Percentiles rank a stretch among this genome's conserved stretches.
These are phyloP conservation scores for Phylloporus arenicola DNA, from an alignment of 768 basidiomycete species.

Conservation along the genomic window DNA sequence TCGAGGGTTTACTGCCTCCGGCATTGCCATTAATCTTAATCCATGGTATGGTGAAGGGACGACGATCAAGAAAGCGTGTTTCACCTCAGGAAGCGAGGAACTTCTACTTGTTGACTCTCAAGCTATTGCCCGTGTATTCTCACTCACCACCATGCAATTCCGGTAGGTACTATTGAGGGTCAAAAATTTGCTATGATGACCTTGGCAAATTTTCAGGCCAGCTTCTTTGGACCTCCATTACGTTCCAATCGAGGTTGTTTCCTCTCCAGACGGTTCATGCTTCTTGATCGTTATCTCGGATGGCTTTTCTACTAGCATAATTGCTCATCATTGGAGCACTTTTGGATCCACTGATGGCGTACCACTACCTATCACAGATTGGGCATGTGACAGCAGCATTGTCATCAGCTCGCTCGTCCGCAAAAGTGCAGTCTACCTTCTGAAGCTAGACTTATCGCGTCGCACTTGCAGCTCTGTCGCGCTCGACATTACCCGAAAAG, in stretches of 20 bases:
- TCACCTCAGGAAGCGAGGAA: slow-evolving; percentile 50
- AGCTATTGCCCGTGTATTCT: slow-evolving; percentile 45
- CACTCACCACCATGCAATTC: slow-evolving; percentile 49
- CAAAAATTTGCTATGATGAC: not conserved
- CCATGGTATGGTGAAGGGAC: slow-evolving; percentile 41
- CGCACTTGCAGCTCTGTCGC: slow-evolving; percentile 39
- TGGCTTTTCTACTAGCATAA: slow-evolving; percentile 18
- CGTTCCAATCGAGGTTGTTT: slow-evolving; percentile 32
- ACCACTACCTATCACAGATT: slow-evolving; percentile 28
- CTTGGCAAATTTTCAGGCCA: slow-evolving; percentile 31
- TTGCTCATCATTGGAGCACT: slow-evolving; percentile 51
- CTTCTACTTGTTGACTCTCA: slow-evolving; percentile 44
- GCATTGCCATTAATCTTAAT: slow-evolving; percentile 37
- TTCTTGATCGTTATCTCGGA: slow-evolving; percentile 33
- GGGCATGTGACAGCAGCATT: slow-evolving; percentile 21
- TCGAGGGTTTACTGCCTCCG: slow-evolving; percentile 39
- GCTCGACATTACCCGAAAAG: slow-evolving; percentile 50
- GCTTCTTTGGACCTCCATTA: slow-evolving; percentile 38
- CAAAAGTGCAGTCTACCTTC: slow-evolving; percentile 38
- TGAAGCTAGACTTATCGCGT: slow-evolving; percentile 34
- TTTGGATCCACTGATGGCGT: slow-evolving; percentile 51
- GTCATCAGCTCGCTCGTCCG: slow-evolving; percentile 43
- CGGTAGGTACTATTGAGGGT: slow-evolving; percentile 31
- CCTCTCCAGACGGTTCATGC: slow-evolving; percentile 55
- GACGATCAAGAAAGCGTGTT: slow-evolving; percentile 36